These are phyloP conservation scores for Zoysia pacifica DNA, from an alignment of 176 grass and related monocot genomes.

Conservation along the genomic window DNA sequence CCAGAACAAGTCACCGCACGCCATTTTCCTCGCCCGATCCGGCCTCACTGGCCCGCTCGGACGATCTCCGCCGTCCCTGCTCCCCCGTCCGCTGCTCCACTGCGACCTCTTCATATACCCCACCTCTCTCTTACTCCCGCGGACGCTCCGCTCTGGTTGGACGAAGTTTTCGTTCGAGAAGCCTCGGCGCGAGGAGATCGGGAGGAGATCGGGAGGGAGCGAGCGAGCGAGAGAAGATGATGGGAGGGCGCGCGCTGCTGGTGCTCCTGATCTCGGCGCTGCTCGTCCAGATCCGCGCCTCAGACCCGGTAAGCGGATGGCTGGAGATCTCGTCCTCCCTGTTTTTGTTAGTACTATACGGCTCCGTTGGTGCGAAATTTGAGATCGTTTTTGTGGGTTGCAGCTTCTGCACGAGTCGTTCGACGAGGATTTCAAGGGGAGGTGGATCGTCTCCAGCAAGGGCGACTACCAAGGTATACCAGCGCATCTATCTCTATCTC, in stretches of 20 bases:
- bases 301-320: conserved; percentile 60
- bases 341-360: not conserved
- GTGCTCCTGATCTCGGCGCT: conserved; percentile 57
- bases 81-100: not conserved
- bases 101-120: conserved; percentile 25
- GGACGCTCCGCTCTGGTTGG: conserved; percentile 17
- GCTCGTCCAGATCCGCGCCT: conserved; percentile 72
- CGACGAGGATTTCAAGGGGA: conserved; percentile 76
- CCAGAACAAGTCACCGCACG: conserved; percentile 42
- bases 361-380: conserved; percentile 25
- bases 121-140: not conserved
- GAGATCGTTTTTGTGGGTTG: conserved; percentile 3
- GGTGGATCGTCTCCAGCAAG: conserved; percentile 74
- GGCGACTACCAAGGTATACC: conserved; percentile 75
- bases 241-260: conserved; percentile 37
- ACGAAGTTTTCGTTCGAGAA: conserved; percentile 24
- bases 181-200: conserved; percentile 22
- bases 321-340: not conserved
- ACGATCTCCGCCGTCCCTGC: conserved; percentile 1
- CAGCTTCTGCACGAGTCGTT: conserved; percentile 92
- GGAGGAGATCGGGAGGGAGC: conserved; percentile 2
- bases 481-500: not conserved
- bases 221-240: conserved; percentile 37
- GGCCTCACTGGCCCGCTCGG: not conserved
- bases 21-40: not conserved